Base-by-base conservation (phyloP, 805 yeast species). In the Lachancea mirantina region DNA sequence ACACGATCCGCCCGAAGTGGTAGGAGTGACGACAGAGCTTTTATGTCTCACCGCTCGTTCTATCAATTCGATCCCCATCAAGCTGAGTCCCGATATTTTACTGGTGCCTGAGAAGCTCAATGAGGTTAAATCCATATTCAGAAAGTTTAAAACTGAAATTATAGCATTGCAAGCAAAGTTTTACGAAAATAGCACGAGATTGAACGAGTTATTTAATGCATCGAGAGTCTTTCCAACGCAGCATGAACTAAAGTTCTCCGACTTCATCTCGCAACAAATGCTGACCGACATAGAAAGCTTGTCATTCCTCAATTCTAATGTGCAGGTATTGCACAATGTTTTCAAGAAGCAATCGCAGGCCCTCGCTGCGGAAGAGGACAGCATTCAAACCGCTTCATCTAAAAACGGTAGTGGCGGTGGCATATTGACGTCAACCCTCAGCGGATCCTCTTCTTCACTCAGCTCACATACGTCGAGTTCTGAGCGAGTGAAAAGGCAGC, bases 61-160 rank as follows among this genome's bases (percentile, higher is more conserved):
- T 0, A 53, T 46, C 6, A 42, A 50, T 15, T 55, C 67, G 1
- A 64, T 68, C 25, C 73, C 74, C 11, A 47, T 68, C 11, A 59
- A 59, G 32, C 38, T 68, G n/a, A 58, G 62, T 13, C 40, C 59
- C 1, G 59, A 55, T 29, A 32, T 59, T 17, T 40, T 62, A 14
- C 23, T 49, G 22, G 46, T 50, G 25, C 32, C 46, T 13, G 45
- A 45, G 2, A 50, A 45, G 26, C 25, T 58, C 20, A 34, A 40
- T 2, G 33, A 37, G 10, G 34, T 62, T 10, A 51, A 49, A 25
- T 14, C 25, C 14, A 46, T 40, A 11, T 63, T 60, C 14, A 17
- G 34, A 8, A 36, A 30, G 2, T 46, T 39, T 28, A 24, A 38
- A 10, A 26, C 28, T 6, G 39, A 39, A 19, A 41, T 45, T 5